phyloP scores from a whole-genome alignment of 495 filamentous ascomycete species.

The Lasiosphaeria ovina region DNA sequence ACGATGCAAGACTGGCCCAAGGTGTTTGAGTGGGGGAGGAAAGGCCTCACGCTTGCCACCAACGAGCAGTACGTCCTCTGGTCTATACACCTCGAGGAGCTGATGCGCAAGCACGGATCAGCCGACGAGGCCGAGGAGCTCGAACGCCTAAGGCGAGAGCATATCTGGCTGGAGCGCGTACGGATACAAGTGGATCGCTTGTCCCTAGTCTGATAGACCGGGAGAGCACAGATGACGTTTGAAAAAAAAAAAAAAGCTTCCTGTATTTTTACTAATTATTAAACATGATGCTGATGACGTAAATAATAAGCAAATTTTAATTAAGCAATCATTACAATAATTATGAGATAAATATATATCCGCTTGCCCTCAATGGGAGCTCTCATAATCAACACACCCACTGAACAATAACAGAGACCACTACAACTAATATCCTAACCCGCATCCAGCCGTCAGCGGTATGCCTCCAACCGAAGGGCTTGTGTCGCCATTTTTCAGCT shows the following conservation, averaged over 20 bases:
- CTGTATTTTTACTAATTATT: too few relatives aligned
- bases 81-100: constrained; percentile 28
- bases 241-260: too few relatives aligned
- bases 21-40: constrained; percentile 20
- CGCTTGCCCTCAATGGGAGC: too few relatives aligned
- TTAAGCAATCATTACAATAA: too few relatives aligned
- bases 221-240: background rate
- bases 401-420: too few relatives aligned
- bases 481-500: background rate
- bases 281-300: too few relatives aligned
- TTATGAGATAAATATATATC: too few relatives aligned
- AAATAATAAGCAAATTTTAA: too few relatives aligned
- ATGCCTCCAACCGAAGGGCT: background rate
- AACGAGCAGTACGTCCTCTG: constrained; percentile 32
- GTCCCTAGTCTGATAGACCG: constrained; percentile 2
- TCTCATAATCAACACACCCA: too few relatives aligned
- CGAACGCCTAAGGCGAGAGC: constrained; percentile 14
- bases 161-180: constrained; percentile 26
- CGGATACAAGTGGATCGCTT: constrained; percentile 25
- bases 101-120: constrained; percentile 26
- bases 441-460: background rate
- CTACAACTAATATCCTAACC: background rate
- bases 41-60: constrained; percentile 20
- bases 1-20: constrained; percentile 22
- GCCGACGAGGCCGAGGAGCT: constrained; percentile 25